Base-by-base conservation (phyloP, 441 rosid genomes). In the Breynia disticha region DNA sequence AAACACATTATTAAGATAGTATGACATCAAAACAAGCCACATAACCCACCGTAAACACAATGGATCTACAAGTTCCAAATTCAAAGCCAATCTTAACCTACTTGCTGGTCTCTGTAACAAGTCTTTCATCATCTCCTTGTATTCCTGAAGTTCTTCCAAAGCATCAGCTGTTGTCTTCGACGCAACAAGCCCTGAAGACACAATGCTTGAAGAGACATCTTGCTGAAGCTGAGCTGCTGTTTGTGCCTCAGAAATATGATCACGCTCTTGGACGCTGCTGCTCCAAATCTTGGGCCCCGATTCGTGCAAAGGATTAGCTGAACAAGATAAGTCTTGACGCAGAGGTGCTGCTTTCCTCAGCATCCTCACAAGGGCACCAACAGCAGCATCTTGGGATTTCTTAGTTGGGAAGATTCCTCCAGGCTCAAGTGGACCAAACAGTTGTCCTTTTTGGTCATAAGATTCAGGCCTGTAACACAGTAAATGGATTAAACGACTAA, bases 131-230 rank as follows among this genome's bases (percentile, higher is more conserved):
- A 81, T 76, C 67, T 78, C 84, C 67, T 65, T 80, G 79, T 87
- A 91, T 61, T 76, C 63, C 43, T 54, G 72, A 60, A 91, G 81
- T 71, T 88, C 98, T 68, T 91, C 91, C 68, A 84, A 71, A 6
- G 98, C 98, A 68, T 88, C 95, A 10, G 97, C 82, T 11, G 91
- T 81, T 14, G 98, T 88, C 82, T 75, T 84, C 44, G 82, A 68
- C 5, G 72, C 59, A 14, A 62, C 52, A 39, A 68, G 50, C 38
- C 72, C 62, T n/a, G 86, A 81, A 56, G 84, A 74, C 22, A 70
- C 57, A 37, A 65, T 47, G 10, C 57, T 71, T n/a, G 53, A 50
- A 35, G 76, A 60, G 53, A 76, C 46, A 63, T 67, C 62, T 42
- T 62, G 72, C 54, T 63, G 68, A 44, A 60, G 75, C 57, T 65